Evolutionary conservation across 345 rosid species (phyloP).

Genomic region (Gossypium longicalyx): DNA sequence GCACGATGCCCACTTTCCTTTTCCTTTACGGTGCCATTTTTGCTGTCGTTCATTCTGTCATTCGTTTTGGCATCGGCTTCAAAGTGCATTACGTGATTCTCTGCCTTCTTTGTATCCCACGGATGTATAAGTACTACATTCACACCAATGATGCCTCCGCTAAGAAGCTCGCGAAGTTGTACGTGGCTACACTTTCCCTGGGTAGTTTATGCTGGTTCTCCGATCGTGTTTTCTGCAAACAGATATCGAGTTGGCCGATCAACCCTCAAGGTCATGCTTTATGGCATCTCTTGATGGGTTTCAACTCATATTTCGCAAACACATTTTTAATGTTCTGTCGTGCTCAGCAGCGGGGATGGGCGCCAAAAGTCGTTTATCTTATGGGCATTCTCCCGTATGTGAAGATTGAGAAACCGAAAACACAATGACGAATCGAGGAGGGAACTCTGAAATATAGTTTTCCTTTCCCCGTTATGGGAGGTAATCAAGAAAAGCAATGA

Average conservation of each 20-base stretch:
- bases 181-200: slow-evolving; percentile 51
- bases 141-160: slow-evolving; percentile 63
- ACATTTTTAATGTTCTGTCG: slow-evolving; percentile 94
- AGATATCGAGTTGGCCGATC: slow-evolving; percentile 53
- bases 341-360: slow-evolving; percentile 80
- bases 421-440: too few relatives aligned
- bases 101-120: slow-evolving; percentile 83
- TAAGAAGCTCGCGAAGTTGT: slow-evolving; percentile 65
- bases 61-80: slow-evolving; percentile 74
- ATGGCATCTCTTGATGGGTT: slow-evolving; percentile 88
- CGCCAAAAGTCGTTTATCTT: slow-evolving; percentile 52
- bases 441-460: too few relatives aligned
- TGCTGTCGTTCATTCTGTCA: slow-evolving; percentile 59
- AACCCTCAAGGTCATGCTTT: slow-evolving; percentile 92
- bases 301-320: slow-evolving; percentile 80
- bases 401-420: slow-evolving; percentile 72
- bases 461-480: too few relatives aligned
- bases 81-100: slow-evolving; percentile 77
- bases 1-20: slow-evolving; percentile 95
- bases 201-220: slow-evolving; percentile 70
- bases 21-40: slow-evolving; percentile 81
- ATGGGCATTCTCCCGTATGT: slow-evolving; percentile 72
- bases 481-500: too few relatives aligned
- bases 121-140: slow-evolving; percentile 95
- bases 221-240: slow-evolving; percentile 60